Conservation (phyloP, 164 flowering plant genomes). For the Stephania cephalantha region DNA sequence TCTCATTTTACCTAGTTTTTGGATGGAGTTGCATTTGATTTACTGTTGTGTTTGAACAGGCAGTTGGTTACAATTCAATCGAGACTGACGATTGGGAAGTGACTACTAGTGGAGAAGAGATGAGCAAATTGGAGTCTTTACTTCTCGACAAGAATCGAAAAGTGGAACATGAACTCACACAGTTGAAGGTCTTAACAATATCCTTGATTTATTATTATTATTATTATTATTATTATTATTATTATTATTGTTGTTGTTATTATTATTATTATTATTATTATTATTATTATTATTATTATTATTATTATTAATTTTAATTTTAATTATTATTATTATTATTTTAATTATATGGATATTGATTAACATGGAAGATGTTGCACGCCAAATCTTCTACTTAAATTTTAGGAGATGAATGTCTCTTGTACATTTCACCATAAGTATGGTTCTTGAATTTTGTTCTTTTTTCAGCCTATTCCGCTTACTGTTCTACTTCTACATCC, state of each 20-base stretch:
- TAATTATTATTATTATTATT: not conserved
- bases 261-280: not conserved
- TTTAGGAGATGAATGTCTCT: not conserved
- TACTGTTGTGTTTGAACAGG: slow-evolving; percentile 35
- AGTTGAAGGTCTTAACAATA: slow-evolving; percentile 59
- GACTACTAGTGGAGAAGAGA: slow-evolving; percentile 93
- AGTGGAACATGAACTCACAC: slow-evolving; percentile 96
- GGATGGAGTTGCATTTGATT: slow-evolving; percentile 2
- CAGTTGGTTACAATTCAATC: slow-evolving; percentile 97
- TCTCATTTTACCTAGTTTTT: not conserved
- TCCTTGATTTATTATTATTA: not conserved
- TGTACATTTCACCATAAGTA: not conserved
- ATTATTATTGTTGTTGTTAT: too few relatives aligned
- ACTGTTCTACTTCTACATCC: slow-evolving; percentile 7
- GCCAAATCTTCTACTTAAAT: not conserved
- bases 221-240: slow-evolving; percentile 6
- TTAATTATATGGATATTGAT: not conserved
- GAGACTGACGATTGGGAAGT: slow-evolving; percentile 99
- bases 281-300: not conserved
- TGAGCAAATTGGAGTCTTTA: slow-evolving; percentile 94
- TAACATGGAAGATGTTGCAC: not conserved
- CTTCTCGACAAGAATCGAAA: slow-evolving; percentile 96
- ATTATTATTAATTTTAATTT: too few relatives aligned
- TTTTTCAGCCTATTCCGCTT: not conserved
- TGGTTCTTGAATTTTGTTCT: not conserved